A percentile compares a stretch with the other conserved stretches of the same genome.
Evolutionary conservation across 768 basidiomycete species (phyloP).

Genomic region (Rubroboletus pulcherrimus): DNA sequence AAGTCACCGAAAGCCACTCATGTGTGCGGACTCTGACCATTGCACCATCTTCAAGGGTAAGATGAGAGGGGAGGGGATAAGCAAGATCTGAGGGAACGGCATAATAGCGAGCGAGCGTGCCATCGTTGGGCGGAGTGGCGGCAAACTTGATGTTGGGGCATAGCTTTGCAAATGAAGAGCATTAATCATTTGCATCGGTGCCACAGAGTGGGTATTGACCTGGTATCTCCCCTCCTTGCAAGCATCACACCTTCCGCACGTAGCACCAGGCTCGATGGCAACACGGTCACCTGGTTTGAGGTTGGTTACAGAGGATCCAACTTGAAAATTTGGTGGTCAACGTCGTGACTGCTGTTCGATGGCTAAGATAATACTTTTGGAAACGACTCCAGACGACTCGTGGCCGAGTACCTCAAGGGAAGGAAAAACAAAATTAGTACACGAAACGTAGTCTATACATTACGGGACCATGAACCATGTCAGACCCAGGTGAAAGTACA

Average conservation of each 20-base stretch:
- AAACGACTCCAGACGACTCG: constrained; percentile 81
- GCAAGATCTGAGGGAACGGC: constrained; percentile 81
- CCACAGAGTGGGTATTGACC: constrained; percentile 36
- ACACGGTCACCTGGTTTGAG: constrained; percentile 83
- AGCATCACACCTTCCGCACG: constrained; percentile 76
- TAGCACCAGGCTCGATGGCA: constrained; percentile 87
- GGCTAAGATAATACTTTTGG: constrained; percentile 45
- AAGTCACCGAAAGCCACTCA: neutral
- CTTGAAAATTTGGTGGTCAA: constrained; percentile 33
- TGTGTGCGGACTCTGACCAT: constrained; percentile 52
- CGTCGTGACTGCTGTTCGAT: neutral
- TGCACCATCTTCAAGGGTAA: constrained; percentile 91
- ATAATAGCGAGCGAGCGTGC: constrained; percentile 86
- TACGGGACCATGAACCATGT: constrained; percentile 54
- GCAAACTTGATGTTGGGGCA: constrained; percentile 86
- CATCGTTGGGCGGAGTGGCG: constrained; percentile 91
- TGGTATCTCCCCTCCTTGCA: constrained; percentile 86
- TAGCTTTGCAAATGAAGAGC: constrained; percentile 43
- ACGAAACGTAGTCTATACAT: neutral
- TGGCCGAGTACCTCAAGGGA: constrained; percentile 81
- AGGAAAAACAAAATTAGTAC: neutral
- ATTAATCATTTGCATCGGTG: neutral
- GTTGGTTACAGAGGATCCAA: constrained; percentile 72
- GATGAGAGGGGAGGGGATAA: constrained; percentile 76
- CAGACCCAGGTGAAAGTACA: constrained; percentile 57